Evolutionary conservation across 768 basidiomycete genomes (phyloP), one percentile per base, ranked within the genome.

Genomic region (Termitomyces sp.): DNA sequence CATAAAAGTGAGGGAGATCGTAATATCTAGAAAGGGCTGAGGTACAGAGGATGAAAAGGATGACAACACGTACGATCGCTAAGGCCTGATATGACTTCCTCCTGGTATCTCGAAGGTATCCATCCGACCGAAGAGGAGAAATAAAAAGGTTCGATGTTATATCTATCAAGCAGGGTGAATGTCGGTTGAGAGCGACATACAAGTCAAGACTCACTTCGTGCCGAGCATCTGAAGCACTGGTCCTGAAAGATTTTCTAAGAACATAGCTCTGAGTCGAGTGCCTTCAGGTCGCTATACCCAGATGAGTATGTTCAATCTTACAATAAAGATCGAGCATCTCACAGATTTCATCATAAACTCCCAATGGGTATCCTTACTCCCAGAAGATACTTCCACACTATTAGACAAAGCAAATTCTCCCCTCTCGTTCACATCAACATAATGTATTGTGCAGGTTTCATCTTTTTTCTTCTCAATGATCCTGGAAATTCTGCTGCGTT

Each of bases 61-160:
- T 12, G 19, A 32, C 19, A 42, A 43, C 28, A 64, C 78, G 45
- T 62, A 82, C 81, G 66, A 53, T 77, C 75, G 19, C 70, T 68
- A 47, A 70, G 43, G 1, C 67, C 58, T 2, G 61, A 63, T 0
- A 62, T 35, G 0, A 76, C 54, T 56, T 72, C 72, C 51, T 81
- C 79, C 57, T 80, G 81, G 59, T 81, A 82, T 54, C 82, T 72
- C 14, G 79, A 73, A 11, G 83, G 83, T 60, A 83, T 84, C 79
- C 79, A 81, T 44, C 81, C 79, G 6, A 82, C 64, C 2, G 82
- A 79, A 1, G 82, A 84, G 0, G 82, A 80, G 64, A 84, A 85
- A 62, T 80, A 85, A 65, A 85, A 84, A 0, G 84, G 84, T 58
- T 85, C 84, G 54, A 85, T 71, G 42, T 71, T 70, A 53, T 80